phyloP scores from a whole-genome alignment of 306 rosid species.

The Amphicarpaea edgeworthii region DNA sequence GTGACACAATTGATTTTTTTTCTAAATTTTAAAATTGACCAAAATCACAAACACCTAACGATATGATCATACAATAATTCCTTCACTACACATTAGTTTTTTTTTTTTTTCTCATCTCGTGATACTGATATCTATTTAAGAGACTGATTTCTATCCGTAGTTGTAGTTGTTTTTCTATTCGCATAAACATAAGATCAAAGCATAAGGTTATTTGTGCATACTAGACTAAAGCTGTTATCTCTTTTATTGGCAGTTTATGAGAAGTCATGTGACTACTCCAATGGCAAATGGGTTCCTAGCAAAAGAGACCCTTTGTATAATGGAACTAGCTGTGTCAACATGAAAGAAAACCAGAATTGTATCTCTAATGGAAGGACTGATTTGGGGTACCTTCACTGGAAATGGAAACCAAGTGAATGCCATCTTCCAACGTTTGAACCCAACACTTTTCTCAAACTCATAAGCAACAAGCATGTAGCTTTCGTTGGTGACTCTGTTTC shows the following conservation, averaged over 20 bases:
- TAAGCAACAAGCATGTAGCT: conserved; percentile 64
- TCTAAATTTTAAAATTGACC: too few species aligned
- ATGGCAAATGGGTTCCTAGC: conserved; percentile 67
- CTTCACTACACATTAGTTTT: too few species aligned
- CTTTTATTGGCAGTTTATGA: conserved; percentile 23
- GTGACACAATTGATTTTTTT: too few species aligned
- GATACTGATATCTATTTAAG: too few species aligned
- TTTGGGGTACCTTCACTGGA: conserved; percentile 57
- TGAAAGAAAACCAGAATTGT: conserved; percentile 69
- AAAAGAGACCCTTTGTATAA: conserved; percentile 62
- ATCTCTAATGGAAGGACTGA: conserved; percentile 68
- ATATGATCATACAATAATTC: too few species aligned
- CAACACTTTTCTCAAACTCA: conserved; percentile 56
- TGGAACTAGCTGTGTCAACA: conserved; percentile 59
- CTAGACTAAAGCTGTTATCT: neutral
- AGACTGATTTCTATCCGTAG: too few species aligned
- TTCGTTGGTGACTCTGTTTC: conserved; percentile 85
- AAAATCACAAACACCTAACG: too few species aligned
- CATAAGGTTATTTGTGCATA: too few species aligned
- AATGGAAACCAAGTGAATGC: conserved; percentile 63
- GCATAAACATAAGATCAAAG: too few species aligned
- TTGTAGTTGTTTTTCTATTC: too few species aligned
- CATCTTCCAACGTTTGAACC: conserved; percentile 75
- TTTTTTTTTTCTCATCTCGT: too few species aligned
- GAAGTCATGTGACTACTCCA: conserved; percentile 67